These are phyloP conservation scores for Acrocalymma vagum DNA, from an alignment of 2,329 filamentous ascomycete species.

Conservation along the genomic window DNA sequence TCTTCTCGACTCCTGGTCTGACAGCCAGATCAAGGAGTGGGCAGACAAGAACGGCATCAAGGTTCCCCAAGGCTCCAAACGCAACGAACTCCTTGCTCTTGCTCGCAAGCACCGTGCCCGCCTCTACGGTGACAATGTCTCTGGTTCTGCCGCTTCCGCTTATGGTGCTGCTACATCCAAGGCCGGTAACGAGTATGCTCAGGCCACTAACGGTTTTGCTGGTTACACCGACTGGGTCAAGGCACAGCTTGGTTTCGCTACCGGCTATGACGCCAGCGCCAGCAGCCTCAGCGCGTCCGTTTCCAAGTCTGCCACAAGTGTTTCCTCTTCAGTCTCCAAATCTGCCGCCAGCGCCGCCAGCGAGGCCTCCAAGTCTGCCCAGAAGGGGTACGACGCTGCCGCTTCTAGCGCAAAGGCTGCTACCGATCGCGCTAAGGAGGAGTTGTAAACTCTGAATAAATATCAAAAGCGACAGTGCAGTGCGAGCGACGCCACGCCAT, in stretches of 20 bases:
- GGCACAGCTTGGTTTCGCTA: conserved; percentile 56
- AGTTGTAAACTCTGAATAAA: conserved; percentile 59
- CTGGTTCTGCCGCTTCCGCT: conserved; percentile 46
- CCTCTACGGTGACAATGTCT: conserved; percentile 71
- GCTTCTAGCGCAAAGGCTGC: conserved; percentile 41
- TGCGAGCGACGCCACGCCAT: no score
- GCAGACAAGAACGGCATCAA: conserved; percentile 88
- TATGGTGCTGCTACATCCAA: conserved; percentile 56
- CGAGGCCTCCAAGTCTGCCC: conserved; percentile 41
- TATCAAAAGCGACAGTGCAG: not conserved
- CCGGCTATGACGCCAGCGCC: conserved; percentile 38
- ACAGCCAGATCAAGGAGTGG: conserved; percentile 90
- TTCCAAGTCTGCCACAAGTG: conserved; percentile 29
- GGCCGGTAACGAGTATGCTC: conserved; percentile 78
- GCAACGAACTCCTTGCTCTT: conserved; percentile 88
- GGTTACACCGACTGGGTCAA: conserved; percentile 53
- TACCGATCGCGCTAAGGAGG: conserved; percentile 51
- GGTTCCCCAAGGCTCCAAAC: conserved; percentile 90
- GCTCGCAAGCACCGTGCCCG: conserved; percentile 85
- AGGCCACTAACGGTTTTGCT: conserved; percentile 65
- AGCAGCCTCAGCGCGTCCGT: conserved; percentile 30
- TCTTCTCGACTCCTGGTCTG: conserved; percentile 89
- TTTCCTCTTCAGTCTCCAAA: conserved; percentile 43
- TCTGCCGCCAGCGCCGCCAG: conserved; percentile 42
- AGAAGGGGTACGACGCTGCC: conserved; percentile 43